Base-by-base conservation (phyloP, 2,329 filamentous ascomycete species). In the Rhynchosporium agropyri region DNA sequence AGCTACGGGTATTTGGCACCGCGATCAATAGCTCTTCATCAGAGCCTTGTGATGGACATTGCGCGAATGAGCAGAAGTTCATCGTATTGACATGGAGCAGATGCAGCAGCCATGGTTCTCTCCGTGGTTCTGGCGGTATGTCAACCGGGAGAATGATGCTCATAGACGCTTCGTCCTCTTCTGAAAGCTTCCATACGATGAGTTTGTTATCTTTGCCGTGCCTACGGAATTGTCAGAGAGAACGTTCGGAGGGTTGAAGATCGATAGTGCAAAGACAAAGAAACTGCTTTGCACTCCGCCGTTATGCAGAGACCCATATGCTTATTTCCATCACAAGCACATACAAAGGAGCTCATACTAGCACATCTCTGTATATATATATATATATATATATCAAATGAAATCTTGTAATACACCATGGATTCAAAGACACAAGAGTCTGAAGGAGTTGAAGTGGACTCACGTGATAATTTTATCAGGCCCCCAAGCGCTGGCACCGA, bases 141-240 rank as follows among this genome's bases (percentile, higher is more conserved):
- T 96, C 91, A 38, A 94, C 83, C 0, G 94, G 94, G 12, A 96
- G 79, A 8, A 79, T 79, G 40, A 82, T 88, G 70, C 88, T 90
- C 67, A 97, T 79, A 15, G 79, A 75, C 28, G 80, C 75, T 71
- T 95, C 89, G 60, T 89, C 85, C 8, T 79, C 75, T 40, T 74
- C 71, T 12, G 80, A 77, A 13, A 97, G 74, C 71, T 90, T 88
- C 95, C 95, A 99, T 20, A 96, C 88, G 28, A 90, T 82, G 54
- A 98, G 82, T 72, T 88, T 90, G 74, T 95, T 89, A 74, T 99
- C 95, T 74, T 95, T 85, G 13, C 94, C 94, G 77, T 98, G 93
- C 42, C 93, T 97, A 67, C 42, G 12, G 31, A 13, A n/a, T n/a
- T 51, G 56, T 65, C 43, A 66, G 64, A 54, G 43, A 20, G 9